Percentiles rank a stretch among this genome's conserved stretches.
Conservation (phyloP, 352 stramenopile species). For the Phytopythium litorale region DNA sequence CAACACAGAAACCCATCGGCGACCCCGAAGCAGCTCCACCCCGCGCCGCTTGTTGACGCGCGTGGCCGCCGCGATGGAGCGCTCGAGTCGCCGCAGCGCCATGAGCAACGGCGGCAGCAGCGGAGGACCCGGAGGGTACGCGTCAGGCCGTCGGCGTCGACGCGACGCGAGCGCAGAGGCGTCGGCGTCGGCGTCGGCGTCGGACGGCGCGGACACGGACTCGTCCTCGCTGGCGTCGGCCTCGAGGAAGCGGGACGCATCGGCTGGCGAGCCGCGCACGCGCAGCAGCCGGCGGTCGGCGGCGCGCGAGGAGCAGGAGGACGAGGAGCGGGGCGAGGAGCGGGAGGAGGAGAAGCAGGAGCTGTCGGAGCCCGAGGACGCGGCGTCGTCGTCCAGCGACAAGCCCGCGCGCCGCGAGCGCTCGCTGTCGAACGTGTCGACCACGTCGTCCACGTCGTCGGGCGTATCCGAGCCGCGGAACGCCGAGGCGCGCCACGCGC, state of each 20-base stretch:
- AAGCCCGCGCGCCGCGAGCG: slow-evolving; percentile 24
- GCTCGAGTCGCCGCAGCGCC: slow-evolving; percentile 42
- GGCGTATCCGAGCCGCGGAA: slow-evolving; percentile 38
- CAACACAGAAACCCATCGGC: too few species aligned
- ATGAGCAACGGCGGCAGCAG: slow-evolving; percentile 22
- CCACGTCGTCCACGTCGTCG: slow-evolving; percentile 48
- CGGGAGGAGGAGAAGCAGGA: slow-evolving; percentile 22
- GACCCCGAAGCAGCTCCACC: too few species aligned
- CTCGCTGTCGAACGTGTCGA: slow-evolving; percentile 67
- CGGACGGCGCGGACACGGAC: slow-evolving; percentile 60
- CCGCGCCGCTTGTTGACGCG: too few species aligned
- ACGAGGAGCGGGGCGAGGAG: slow-evolving; percentile 26
- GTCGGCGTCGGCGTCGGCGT: slow-evolving; percentile 30
- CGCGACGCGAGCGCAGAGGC: slow-evolving; percentile 15
- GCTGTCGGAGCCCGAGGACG: slow-evolving; percentile 16
- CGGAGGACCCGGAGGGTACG: slow-evolving; percentile 2
- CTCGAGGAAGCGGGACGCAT: not conserved
- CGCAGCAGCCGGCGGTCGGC: slow-evolving; percentile 18
- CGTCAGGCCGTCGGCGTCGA: slow-evolving; percentile 31
- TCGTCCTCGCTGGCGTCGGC: slow-evolving; percentile 30
- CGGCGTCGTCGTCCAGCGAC: slow-evolving; percentile 12
- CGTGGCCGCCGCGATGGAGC: slow-evolving; percentile 31
- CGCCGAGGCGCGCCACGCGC: slow-evolving; percentile 27
- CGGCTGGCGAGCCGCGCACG: slow-evolving; percentile 10
- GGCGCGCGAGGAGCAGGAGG: slow-evolving; percentile 20